Conservation (phyloP, 179 eudicot genomes). For the Corrigiola litoralis region DNA sequence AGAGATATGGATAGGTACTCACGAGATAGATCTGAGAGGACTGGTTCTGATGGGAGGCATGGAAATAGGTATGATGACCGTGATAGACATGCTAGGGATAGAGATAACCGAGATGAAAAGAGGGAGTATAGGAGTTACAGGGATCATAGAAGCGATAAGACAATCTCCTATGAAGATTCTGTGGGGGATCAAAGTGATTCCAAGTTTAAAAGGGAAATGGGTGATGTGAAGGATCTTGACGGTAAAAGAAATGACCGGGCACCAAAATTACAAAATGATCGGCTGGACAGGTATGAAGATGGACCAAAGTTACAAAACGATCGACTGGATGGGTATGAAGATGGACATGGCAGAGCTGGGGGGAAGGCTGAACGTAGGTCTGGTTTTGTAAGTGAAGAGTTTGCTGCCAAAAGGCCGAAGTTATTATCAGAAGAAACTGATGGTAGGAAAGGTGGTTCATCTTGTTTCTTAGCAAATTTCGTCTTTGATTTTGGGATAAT, state of each 20-base stretch:
- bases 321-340: constrained; percentile 33
- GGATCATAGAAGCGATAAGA: constrained; percentile 40
- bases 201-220: constrained; percentile 34
- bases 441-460: constrained; percentile 35
- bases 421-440: constrained; percentile 26
- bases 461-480: background rate
- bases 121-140: constrained; percentile 43
- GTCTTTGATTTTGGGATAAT: background rate
- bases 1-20: constrained; percentile 47
- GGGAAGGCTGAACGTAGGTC: constrained; percentile 32
- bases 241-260: constrained; percentile 29
- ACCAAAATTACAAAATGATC: constrained; percentile 42
- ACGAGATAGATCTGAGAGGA: constrained; percentile 48
- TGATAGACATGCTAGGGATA: constrained; percentile 44
- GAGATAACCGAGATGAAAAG: constrained; percentile 52
- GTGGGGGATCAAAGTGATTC: constrained; percentile 31
- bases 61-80: constrained; percentile 38
- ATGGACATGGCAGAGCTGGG: constrained; percentile 25
- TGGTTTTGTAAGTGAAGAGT: constrained; percentile 28
- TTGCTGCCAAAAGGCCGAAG: constrained; percentile 55
- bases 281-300: constrained; percentile 33
- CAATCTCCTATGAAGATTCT: constrained; percentile 38
- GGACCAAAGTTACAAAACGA: constrained; percentile 35
- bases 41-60: constrained; percentile 44
- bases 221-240: constrained; percentile 37